phyloP scores from a whole-genome alignment of 352 stramenopile genomes.

The Globisporangium parvum region DNA sequence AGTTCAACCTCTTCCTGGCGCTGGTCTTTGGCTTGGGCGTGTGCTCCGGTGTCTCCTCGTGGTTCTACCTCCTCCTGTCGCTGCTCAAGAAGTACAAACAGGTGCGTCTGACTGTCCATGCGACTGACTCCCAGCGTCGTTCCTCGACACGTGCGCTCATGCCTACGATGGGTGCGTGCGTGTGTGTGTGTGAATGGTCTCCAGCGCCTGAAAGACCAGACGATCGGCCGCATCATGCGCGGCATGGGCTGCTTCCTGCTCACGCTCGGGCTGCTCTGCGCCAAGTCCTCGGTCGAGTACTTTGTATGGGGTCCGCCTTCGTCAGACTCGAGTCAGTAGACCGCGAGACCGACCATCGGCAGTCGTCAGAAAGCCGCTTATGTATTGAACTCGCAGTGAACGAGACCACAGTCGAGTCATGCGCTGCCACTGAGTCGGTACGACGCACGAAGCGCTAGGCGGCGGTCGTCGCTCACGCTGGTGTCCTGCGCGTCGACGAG shows the following conservation, averaged over 20 bases:
- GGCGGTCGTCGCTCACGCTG: neutral
- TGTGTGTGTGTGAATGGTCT: too few species aligned
- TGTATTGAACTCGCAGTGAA: constrained; percentile 11
- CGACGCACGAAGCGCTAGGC: neutral
- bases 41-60: constrained; percentile 81
- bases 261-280: constrained; percentile 67
- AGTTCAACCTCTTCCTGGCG: constrained; percentile 81
- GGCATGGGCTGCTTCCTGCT: constrained; percentile 81
- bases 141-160: too few species aligned
- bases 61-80: constrained; percentile 84
- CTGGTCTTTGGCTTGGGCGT: constrained; percentile 82
- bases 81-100: constrained; percentile 88
- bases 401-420: neutral
- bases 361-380: neutral
- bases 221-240: constrained; percentile 80
- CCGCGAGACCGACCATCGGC: neutral
- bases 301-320: constrained; percentile 42
- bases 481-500: constrained; percentile 6
- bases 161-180: too few species aligned
- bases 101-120: too few species aligned
- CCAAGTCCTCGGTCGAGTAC: constrained; percentile 84
- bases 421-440: constrained; percentile 7
- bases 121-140: too few species aligned
- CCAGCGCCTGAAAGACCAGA: constrained; percentile 84
- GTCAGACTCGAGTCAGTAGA: constrained; percentile 22